A percentile compares a stretch with the other conserved stretches of the same genome.
Evolutionary conservation across 2,329 filamentous ascomycete genomes (phyloP).

Genomic region (Talaromyces rugulosus): DNA sequence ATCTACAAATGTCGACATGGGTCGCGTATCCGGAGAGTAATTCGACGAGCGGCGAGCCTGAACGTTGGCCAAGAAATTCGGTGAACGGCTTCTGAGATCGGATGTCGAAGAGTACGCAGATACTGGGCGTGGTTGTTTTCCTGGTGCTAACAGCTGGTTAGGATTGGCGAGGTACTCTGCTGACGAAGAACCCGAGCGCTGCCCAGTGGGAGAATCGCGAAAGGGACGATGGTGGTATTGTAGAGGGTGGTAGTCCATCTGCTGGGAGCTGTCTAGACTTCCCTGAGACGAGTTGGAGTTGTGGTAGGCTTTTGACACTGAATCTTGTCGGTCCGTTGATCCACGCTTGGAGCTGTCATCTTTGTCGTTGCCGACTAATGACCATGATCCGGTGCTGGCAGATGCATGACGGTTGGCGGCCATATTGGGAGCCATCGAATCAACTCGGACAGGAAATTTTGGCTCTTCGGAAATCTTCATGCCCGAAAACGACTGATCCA

Average conservation of each 20-base stretch:
- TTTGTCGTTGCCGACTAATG: slow-evolving; percentile 25
- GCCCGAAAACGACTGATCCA: slow-evolving; percentile 22
- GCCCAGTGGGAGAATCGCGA: slow-evolving; percentile 23
- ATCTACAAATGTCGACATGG: slow-evolving; percentile 60
- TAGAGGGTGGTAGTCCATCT: slow-evolving; percentile 43
- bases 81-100: slow-evolving; percentile 60
- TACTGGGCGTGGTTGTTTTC: slow-evolving; percentile 59
- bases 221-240: slow-evolving; percentile 51
- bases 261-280: slow-evolving; percentile 33
- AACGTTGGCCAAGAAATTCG: slow-evolving; percentile 45
- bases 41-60: slow-evolving; percentile 49
- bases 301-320: slow-evolving; percentile 20
- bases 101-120: slow-evolving; percentile 74
- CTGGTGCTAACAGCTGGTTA: slow-evolving; percentile 62
- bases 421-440: slow-evolving; percentile 15
- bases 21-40: slow-evolving; percentile 52
- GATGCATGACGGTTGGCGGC: slow-evolving; percentile 26
- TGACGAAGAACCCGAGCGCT: slow-evolving; percentile 25
- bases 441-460: slow-evolving; percentile 21
- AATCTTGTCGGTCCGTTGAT: slow-evolving; percentile 22
- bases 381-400: slow-evolving; percentile 33
- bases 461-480: slow-evolving; percentile 22
- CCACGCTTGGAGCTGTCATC: slow-evolving; percentile 19
- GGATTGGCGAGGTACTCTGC: slow-evolving; percentile 49
- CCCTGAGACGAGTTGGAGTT: slow-evolving; percentile 28